Conservation (phyloP, 139 green algal species). For the Tetradesmus lagerheimii region DNA sequence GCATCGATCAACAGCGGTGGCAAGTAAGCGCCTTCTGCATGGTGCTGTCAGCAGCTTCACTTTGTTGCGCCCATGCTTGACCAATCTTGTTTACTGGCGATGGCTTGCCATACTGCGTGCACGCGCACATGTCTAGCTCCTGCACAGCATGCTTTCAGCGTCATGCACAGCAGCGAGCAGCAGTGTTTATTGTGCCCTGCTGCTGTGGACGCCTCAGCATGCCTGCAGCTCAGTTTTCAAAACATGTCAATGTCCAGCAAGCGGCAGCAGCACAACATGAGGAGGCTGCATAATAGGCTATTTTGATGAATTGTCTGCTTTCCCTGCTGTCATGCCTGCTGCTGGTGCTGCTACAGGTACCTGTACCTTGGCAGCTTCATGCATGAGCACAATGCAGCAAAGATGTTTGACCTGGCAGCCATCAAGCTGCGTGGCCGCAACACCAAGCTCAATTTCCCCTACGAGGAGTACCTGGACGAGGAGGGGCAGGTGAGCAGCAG, state of each 20-base stretch:
- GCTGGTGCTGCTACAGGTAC: conserved; percentile 53
- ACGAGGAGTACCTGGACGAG: conserved; percentile 24
- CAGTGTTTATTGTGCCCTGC: no score
- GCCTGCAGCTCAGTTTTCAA: no score
- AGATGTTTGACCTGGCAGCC: conserved; percentile 60
- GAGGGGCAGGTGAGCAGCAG: neutral
- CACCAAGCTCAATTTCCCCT: conserved; percentile 51
- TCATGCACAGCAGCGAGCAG: no score
- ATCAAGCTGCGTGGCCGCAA: conserved; percentile 56
- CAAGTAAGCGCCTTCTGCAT: neutral
- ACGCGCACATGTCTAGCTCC: no score
- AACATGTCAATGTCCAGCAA: neutral
- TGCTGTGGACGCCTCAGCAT: no score
- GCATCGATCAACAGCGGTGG: conserved; percentile 70
- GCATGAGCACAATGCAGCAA: conserved; percentile 57
- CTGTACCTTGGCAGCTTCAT: conserved; percentile 70
- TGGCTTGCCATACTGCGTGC: neutral
- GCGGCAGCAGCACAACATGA: neutral
- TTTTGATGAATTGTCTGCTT: neutral
- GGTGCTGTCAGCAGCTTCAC: neutral
- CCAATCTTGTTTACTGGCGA: neutral
- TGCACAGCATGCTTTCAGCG: no score
- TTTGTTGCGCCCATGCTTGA: no score
- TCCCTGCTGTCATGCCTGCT: neutral
- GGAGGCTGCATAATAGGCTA: neutral